Evolutionary conservation across 768 basidiomycete genomes (phyloP), one percentile per base, ranked within the genome.

Genomic region (Hemileccinum impolitum): DNA sequence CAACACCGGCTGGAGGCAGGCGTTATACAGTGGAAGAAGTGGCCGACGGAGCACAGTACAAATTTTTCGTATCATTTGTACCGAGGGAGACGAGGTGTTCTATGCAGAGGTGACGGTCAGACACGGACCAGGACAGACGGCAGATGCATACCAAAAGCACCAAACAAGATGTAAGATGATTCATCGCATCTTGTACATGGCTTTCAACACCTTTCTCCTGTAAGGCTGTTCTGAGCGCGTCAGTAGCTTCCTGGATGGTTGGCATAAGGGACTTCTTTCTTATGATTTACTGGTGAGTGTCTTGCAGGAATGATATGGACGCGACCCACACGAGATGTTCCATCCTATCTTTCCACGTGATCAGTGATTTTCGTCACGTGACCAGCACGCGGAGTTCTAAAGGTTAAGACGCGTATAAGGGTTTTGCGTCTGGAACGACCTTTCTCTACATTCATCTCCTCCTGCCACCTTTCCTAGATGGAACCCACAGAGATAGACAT

Each of bases 11-110:
- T 57, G 56, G 0, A 72, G 67, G 51, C 73, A 70, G 9, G 59
- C 54, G 28, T 58, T 56, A 48, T 81, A 83, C 7, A 82, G 56
- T n/a, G 72, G 71, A 36, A 72, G 52, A 34, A 82, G 57, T 19
- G 70, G 68, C 35, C 65, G 58, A 45, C 78, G 73, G 38, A 82
- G 67, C 43, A 74, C 62, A 4, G 61, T 56, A 6, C 66, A 55
- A 39, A 82, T 62, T 47, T 69, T 73, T 21, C 57, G 60, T n/a
- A 72, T 59, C 19, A 67, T 66, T 46, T 68, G 55, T n/a, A 62
- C 37, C 13, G 76, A 73, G 13, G 71, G 58, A 3, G 67, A 50
- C 2, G 72, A 67, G 1, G 70, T 65, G 43, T 75, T 71, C 77
- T 79, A 41, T 14, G 21, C 14, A 39, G 35, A 44, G 15, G n/a